Evolutionary conservation across 371 early-diverging fungal genomes (phyloP), one percentile per base, ranked within the genome.

Genomic region (Lichtheimia corymbifera): DNA sequence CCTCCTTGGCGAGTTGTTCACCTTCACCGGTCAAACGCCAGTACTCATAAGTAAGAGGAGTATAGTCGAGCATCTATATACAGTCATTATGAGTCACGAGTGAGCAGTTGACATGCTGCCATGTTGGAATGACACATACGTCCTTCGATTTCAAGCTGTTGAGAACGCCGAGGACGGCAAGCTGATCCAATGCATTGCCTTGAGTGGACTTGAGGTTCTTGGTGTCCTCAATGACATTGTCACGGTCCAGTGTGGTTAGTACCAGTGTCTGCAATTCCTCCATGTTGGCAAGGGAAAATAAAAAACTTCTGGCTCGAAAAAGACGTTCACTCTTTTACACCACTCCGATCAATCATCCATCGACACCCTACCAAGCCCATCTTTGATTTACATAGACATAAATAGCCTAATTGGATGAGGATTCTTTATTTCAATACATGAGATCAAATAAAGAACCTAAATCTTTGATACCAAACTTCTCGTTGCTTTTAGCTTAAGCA

Each of bases 11-110:
- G 63, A 97, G 84, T 58, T 91, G 91, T 49, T 80, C 64, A 50
- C 97, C 98, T 79, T 98, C 97, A 28, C 81, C 83, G 15, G 95
- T 94, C 66, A 97, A 74, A 50, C 77, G 74, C 90, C 93, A 95
- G 28, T 79, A 68, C 72, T 96, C 94, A 59, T 71, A 70, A 27
- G 92, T 92, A 43, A 96, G 84, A n/a, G 93, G 71, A 60, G 83
- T 79, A 74, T 92, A 96, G 15, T 80, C 71, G 58, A 96, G 80
- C 89, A 97, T 95, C 93, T 93, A 72, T n/a, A 41, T 47, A 22
- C 18, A 47, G 22, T 18, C 47, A 49, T 27, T 22, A 22, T 47
- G 47, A 47, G 47, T 47, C 47, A 47, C 47, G 47, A 47, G n/a
- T 22, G 11, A 47, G 14, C 47, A 47, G 18, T 47, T 49, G 30